Percentiles rank a stretch among this genome's conserved stretches.
These are phyloP conservation scores for Cryphonectria parasitica DNA, from an alignment of 2,329 filamentous ascomycete species.

Conservation along the genomic window DNA sequence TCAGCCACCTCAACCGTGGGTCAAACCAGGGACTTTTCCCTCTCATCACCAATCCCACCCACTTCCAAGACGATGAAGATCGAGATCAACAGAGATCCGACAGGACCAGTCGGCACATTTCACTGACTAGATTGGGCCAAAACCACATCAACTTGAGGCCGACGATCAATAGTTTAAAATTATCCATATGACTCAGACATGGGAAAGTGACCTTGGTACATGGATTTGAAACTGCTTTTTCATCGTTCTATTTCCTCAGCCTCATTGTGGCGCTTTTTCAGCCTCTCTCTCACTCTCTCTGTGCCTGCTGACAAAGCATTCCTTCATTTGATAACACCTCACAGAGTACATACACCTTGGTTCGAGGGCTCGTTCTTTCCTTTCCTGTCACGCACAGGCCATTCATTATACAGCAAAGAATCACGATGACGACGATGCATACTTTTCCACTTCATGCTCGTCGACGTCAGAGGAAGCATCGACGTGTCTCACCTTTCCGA, in stretches of 20 bases:
- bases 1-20: slow-evolving; percentile 2
- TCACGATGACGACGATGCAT: background rate
- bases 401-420: background rate
- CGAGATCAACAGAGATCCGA: background rate
- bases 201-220: slow-evolving; percentile 30
- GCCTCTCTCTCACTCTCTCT: background rate
- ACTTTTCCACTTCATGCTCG: background rate
- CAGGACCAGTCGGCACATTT: background rate
- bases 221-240: background rate
- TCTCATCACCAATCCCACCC: background rate
- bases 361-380: too few relatives aligned
- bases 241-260: slow-evolving; percentile 6
- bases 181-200: slow-evolving; percentile 21
- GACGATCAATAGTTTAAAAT: slow-evolving; percentile 5
- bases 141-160: background rate
- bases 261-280: slow-evolving; percentile 19
- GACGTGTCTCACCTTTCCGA: background rate
- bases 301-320: background rate
- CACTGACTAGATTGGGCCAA: background rate
- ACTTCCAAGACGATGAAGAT: background rate
- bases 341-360: too few relatives aligned
- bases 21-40: background rate
- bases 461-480: background rate
- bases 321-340: background rate
- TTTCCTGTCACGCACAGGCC: background rate